Evolutionary conservation across 305 asterid species (phyloP).

Genomic region (Galium porrigens): DNA sequence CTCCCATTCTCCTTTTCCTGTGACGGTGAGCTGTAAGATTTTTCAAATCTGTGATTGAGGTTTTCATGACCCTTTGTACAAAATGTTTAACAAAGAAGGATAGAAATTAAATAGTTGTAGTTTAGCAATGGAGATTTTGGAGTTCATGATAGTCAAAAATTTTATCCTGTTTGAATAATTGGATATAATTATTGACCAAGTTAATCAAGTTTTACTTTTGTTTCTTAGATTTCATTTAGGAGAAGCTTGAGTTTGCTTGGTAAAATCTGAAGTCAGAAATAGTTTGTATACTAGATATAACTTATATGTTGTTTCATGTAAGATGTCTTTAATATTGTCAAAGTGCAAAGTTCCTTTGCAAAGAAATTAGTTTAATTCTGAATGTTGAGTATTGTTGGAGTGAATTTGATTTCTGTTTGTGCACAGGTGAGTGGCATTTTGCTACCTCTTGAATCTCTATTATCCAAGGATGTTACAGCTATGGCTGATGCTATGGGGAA

Average conservation of each 20-base stretch:
- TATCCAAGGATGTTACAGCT: conserved; percentile 72
- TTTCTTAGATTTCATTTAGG: background rate
- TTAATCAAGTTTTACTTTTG: background rate
- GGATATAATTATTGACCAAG: background rate
- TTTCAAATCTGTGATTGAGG: background rate
- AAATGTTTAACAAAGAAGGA: background rate
- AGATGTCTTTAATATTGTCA: background rate
- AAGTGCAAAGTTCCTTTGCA: background rate
- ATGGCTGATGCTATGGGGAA: conserved; percentile 71
- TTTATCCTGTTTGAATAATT: background rate
- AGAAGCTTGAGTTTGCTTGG: background rate
- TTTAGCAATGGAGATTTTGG: background rate
- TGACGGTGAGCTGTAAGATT: background rate
- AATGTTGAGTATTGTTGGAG: conserved; percentile 5
- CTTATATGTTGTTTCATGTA: too few species aligned
- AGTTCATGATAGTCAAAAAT: background rate
- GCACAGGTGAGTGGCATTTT: conserved; percentile 69
- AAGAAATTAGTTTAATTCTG: background rate
- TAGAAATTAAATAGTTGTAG: background rate
- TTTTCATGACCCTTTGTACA: background rate
- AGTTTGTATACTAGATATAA: too few species aligned
- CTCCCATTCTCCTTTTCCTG: background rate
- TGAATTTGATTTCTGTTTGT: conserved; percentile 21
- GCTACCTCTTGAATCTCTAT: conserved; percentile 79
- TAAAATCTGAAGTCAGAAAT: background rate